phyloP scores from a whole-genome alignment of 108 stramenopile species.

The Hondaea fermentalgiana region DNA sequence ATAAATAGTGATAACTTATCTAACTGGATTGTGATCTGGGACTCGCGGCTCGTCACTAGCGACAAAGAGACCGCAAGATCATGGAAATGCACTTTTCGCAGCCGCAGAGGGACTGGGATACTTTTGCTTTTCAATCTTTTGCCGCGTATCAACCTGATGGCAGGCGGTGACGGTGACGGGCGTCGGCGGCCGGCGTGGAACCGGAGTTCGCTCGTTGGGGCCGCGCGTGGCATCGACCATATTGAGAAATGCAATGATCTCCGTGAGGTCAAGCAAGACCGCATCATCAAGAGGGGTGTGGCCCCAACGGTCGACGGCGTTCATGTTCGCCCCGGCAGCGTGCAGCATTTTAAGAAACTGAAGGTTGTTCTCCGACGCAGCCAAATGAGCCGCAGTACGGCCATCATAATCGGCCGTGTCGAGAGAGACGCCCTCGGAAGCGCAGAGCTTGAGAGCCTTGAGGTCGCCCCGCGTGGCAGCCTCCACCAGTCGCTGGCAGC shows the following conservation, averaged over 20 bases:
- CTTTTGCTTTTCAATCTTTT: background rate
- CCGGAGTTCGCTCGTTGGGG: background rate
- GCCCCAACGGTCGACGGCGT: background rate
- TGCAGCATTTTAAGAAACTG: background rate
- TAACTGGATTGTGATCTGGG: too few species aligned
- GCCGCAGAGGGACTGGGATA: background rate
- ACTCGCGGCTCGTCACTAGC: too few species aligned
- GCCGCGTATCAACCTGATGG: background rate
- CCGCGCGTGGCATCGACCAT: background rate
- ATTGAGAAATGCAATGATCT: background rate
- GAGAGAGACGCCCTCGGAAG: background rate
- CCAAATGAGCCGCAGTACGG: background rate
- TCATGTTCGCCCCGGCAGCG: background rate
- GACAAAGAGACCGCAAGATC: too few species aligned
- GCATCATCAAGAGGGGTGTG: background rate
- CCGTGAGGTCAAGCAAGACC: background rate
- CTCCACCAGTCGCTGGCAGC: background rate
- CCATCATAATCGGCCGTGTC: conserved; percentile 11
- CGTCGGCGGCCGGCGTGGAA: background rate
- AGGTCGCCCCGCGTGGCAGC: conserved; percentile 16
- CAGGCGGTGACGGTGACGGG: background rate
- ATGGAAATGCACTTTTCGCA: too few species aligned
- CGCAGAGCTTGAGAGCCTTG: background rate
- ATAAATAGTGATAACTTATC: too few species aligned
- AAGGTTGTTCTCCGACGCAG: background rate